Percentiles rank a stretch among this genome's conserved stretches.
Conservation (phyloP, 148 eudicot genomes). For the Nyssa sinensis region DNA sequence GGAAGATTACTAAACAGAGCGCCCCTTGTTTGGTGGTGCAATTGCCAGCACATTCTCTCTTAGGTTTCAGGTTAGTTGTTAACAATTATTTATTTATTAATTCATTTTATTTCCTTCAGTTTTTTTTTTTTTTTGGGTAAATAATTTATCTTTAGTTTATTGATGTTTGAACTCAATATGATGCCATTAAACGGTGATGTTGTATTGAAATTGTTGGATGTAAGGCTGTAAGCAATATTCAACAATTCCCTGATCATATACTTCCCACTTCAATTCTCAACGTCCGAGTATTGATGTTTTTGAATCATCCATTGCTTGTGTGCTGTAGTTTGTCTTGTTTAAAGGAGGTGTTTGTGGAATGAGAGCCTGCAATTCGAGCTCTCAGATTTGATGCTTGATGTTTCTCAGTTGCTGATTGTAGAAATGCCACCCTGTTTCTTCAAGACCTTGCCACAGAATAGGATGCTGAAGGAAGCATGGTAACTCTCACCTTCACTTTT, state of each 20-base stretch:
- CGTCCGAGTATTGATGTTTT: neutral
- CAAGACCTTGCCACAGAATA: too few relatives aligned
- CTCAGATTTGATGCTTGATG: constrained; percentile 71
- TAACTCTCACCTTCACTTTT: constrained; percentile 20
- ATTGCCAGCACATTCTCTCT: constrained; percentile 56
- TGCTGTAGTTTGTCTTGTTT: constrained; percentile 14
- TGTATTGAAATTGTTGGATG: constrained; percentile 50
- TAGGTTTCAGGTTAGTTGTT: constrained; percentile 63
- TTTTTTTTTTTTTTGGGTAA: too few relatives aligned
- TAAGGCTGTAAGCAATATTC: constrained; percentile 80
- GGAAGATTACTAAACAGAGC: constrained; percentile 33
- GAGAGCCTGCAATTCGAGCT: constrained; percentile 84
- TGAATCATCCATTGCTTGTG: constrained; percentile 1
- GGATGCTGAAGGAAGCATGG: constrained; percentile 75
- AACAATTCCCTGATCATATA: constrained; percentile 91
- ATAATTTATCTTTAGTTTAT: neutral
- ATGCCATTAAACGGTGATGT: neutral
- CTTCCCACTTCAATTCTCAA: constrained; percentile 24
- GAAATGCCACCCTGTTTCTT: too few relatives aligned
- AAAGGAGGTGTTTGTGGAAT: constrained; percentile 85
- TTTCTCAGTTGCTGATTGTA: constrained; percentile 69
- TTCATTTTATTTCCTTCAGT: too few relatives aligned
- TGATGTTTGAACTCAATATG: neutral
- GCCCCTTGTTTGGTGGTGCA: constrained; percentile 78
- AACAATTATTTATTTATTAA: neutral